Evolutionary conservation across 495 filamentous ascomycete genomes (phyloP).

Genomic region (Pseudotulostoma volvatum): DNA sequence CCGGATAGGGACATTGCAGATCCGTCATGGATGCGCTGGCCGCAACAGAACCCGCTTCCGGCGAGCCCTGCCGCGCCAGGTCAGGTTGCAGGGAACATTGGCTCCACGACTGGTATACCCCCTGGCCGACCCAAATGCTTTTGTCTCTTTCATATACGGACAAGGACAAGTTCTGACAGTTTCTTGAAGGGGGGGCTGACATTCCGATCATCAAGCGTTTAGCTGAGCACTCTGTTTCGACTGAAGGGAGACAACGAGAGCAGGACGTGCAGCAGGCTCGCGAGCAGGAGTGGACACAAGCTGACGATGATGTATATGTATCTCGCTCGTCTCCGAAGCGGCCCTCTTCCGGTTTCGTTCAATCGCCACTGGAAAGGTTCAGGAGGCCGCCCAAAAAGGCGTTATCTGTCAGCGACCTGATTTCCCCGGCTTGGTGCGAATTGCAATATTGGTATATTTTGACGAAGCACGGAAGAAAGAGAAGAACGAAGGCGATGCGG

Average conservation of each 20-base stretch:
- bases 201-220: conserved; percentile 40
- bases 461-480: conserved; percentile 57
- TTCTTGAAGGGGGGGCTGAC: conserved; percentile 28
- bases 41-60: too few relatives aligned
- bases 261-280: conserved; percentile 17
- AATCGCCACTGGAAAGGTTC: conserved; percentile 58
- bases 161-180: too few relatives aligned
- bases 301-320: background rate
- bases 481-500: conserved; percentile 66
- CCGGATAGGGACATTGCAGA: too few relatives aligned
- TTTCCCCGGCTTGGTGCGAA: conserved; percentile 89
- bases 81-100: conserved; percentile 15
- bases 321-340: too few relatives aligned
- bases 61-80: too few relatives aligned
- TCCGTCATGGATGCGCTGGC: too few relatives aligned
- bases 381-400: conserved; percentile 59
- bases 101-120: background rate
- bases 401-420: conserved; percentile 79
- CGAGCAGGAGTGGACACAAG: conserved; percentile 16
- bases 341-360: too few relatives aligned
- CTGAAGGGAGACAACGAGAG: conserved; percentile 27
- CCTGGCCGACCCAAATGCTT: too few relatives aligned
- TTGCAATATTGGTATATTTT: conserved; percentile 82
- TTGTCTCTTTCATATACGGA: too few relatives aligned
- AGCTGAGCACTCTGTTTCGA: conserved; percentile 40